phyloP scores from a whole-genome alignment of 208 protist species.

The Strigomonas galati region DNA sequence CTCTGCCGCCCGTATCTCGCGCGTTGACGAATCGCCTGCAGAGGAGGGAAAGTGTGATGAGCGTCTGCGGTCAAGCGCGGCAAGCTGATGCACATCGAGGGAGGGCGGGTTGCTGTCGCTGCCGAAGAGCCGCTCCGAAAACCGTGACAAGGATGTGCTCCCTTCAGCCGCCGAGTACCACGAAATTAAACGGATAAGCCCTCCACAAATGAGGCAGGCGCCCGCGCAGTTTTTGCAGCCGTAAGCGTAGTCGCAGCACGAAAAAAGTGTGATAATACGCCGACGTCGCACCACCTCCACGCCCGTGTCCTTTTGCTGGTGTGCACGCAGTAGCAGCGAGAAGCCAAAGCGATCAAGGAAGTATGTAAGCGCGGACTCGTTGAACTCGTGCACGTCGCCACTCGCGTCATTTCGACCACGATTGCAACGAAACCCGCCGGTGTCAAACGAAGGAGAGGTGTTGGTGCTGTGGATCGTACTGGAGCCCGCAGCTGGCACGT shows the following conservation, averaged over 20 bases:
- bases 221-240: conserved; percentile 27
- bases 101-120: background rate
- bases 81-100: background rate
- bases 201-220: conserved; percentile 28
- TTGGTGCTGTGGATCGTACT: background rate
- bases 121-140: background rate
- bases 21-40: background rate
- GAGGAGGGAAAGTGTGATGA: background rate
- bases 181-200: conserved; percentile 29
- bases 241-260: conserved; percentile 30
- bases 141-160: background rate
- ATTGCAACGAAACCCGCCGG: conserved; percentile 40
- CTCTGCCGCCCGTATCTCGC: background rate
- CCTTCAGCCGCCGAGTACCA: conserved; percentile 13
- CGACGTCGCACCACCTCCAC: conserved; percentile 20
- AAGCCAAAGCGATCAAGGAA: conserved; percentile 64
- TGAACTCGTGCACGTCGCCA: conserved; percentile 53
- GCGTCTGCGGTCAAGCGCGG: no score
- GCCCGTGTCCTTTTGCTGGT: conserved; percentile 28
- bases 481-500: background rate
- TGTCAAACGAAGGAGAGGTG: conserved; percentile 12
- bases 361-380: conserved; percentile 26
- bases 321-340: conserved; percentile 48
- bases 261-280: conserved; percentile 41
- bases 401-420: conserved; percentile 17